Conservation (phyloP, 1,284 basidiomycete genomes). For the Pseudomicrostroma phylloplanum region DNA sequence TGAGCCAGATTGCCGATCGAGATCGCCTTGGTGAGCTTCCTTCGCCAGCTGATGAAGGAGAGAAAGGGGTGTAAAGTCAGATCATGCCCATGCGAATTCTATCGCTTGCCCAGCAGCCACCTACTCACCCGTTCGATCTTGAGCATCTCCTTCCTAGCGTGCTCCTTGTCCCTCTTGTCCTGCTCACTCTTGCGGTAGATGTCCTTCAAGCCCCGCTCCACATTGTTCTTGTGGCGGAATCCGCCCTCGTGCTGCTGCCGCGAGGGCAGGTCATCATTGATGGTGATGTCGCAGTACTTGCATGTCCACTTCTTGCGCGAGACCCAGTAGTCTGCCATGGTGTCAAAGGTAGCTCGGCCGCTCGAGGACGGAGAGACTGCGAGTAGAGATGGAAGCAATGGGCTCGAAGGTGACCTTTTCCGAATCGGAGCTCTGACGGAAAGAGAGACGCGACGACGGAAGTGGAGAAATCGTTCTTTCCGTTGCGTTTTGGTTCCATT, state of each 20-base stretch:
- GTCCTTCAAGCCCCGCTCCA: constrained; percentile 80
- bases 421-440: too few relatives aligned
- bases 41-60: background rate
- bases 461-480: background rate
- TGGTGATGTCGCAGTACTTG: constrained; percentile 49
- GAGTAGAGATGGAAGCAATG: too few relatives aligned
- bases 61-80: constrained; percentile 2
- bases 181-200: constrained; percentile 90
- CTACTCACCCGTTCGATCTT: constrained; percentile 67
- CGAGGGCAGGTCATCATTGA: constrained; percentile 56
- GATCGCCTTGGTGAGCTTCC: background rate
- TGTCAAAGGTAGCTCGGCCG: background rate
- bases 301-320: constrained; percentile 47
- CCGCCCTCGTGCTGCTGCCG: constrained; percentile 87
- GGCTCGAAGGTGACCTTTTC: too few relatives aligned
- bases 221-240: constrained; percentile 85
- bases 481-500: background rate
- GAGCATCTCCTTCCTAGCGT: constrained; percentile 78
- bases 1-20: background rate
- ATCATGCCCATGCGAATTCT: background rate
- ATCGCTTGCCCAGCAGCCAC: background rate
- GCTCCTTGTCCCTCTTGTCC: constrained; percentile 74
- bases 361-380: too few relatives aligned
- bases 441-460: constrained; percentile 1
- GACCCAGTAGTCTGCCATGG: constrained; percentile 46